Conservation (phyloP, 2,329 filamentous ascomycete species). For the Neofusicoccum umdonicola region DNA sequence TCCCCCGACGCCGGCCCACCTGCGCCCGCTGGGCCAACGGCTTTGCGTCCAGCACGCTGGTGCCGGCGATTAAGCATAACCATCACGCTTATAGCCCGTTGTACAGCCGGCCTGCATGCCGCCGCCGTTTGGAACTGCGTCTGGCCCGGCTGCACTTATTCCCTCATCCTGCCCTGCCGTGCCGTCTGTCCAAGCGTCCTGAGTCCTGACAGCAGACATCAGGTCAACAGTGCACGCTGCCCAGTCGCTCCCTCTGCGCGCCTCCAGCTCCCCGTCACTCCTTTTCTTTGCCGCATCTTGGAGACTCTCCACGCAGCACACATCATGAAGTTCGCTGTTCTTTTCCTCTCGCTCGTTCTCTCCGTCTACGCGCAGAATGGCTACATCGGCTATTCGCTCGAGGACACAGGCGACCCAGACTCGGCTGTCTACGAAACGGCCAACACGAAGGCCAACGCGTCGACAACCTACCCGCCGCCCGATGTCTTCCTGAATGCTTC, state of each 20-base stretch:
- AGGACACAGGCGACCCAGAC: slow-evolving; percentile 50
- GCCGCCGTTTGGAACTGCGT: neutral
- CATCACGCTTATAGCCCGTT: neutral
- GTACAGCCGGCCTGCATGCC: neutral
- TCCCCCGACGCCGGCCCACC: neutral
- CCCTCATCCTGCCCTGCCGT: neutral
- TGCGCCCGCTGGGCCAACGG: neutral
- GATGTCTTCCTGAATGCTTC: slow-evolving; percentile 62
- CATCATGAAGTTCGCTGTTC: slow-evolving; percentile 23
- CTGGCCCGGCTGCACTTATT: neutral
- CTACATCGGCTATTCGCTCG: slow-evolving; percentile 57
- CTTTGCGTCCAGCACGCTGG: neutral
- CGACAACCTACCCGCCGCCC: slow-evolving; percentile 46
- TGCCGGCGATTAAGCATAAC: slow-evolving; percentile 9
- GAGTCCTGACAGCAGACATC: neutral
- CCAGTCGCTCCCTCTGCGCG: no score
- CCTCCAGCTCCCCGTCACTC: neutral
- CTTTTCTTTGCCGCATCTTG: slow-evolving; percentile 14
- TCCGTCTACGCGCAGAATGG: slow-evolving; percentile 38
- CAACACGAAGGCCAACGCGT: slow-evolving; percentile 46
- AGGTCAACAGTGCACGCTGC: neutral
- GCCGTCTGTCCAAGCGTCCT: neutral
- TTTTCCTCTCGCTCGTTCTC: slow-evolving; percentile 23
- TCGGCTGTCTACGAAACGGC: slow-evolving; percentile 55
- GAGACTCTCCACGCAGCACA: no score